Conservation (phyloP, 1,284 basidiomycete species). For the Takashimella koratensis region DNA sequence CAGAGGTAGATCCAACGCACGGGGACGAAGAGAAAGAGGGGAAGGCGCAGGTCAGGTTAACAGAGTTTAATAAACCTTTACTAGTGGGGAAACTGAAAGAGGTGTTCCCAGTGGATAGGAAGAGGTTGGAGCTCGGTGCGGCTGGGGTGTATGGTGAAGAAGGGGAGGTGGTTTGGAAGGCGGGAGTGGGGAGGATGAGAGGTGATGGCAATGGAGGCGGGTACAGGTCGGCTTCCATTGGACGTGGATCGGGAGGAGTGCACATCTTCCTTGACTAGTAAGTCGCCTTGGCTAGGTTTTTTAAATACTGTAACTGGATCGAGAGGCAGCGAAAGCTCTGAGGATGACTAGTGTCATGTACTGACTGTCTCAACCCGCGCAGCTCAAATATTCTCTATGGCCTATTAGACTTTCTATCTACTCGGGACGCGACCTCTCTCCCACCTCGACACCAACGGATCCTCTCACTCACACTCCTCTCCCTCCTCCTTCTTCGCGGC, state of each 20-base stretch:
- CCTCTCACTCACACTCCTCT: constrained; percentile 65
- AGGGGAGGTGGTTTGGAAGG: constrained; percentile 34
- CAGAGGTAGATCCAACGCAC: constrained; percentile 6
- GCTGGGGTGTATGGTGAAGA: constrained; percentile 23
- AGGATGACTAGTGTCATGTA: background rate
- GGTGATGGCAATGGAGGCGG: constrained; percentile 19
- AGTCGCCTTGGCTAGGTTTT: constrained; percentile 25
- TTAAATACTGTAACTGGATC: background rate
- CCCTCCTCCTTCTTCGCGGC: constrained; percentile 68
- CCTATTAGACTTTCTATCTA: constrained; percentile 55
- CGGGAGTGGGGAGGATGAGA: constrained; percentile 31
- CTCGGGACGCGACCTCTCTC: constrained; percentile 17
- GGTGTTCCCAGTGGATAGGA: constrained; percentile 21
- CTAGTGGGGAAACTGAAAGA: constrained; percentile 16
- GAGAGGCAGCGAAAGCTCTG: background rate
- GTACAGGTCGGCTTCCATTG: constrained; percentile 37
- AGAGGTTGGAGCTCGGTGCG: constrained; percentile 14
- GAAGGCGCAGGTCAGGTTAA: constrained; percentile 6
- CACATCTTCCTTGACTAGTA: constrained; percentile 87
- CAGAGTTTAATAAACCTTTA: constrained; percentile 17
- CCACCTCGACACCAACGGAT: constrained; percentile 48
- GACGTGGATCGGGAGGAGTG: constrained; percentile 58
- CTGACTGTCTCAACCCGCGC: constrained; percentile 7
- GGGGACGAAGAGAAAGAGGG: constrained; percentile 2
- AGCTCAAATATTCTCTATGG: constrained; percentile 83